phyloP scores from a whole-genome alignment of 257 asterid genomes.

The Vinca minor region DNA sequence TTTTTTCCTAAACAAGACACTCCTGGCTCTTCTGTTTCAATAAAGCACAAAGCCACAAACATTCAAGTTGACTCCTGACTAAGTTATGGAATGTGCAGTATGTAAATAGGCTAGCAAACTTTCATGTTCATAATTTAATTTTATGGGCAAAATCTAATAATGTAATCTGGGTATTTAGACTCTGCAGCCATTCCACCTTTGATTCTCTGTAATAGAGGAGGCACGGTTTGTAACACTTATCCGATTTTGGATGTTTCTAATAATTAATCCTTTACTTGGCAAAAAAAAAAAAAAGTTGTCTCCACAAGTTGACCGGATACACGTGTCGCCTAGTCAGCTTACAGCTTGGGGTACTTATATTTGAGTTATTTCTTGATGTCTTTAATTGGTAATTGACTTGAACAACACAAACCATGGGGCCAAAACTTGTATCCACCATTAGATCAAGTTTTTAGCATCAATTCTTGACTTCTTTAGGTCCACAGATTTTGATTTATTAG shows the following conservation, averaged over 20 bases:
- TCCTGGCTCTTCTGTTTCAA: slow-evolving; percentile 7
- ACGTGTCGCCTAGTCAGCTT: slow-evolving; percentile 14
- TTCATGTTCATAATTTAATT: too few species aligned
- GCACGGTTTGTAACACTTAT: too few species aligned
- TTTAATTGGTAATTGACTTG: slow-evolving; percentile 10
- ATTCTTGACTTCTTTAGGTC: slow-evolving; percentile 6
- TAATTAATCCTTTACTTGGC: too few species aligned
- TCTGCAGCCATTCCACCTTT: too few species aligned
- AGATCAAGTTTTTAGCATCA: not conserved
- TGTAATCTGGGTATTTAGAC: too few species aligned
- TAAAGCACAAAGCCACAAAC: slow-evolving; percentile 8
- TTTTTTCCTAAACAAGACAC: slow-evolving; percentile 5
- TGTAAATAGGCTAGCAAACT: too few species aligned
- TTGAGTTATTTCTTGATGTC: slow-evolving; percentile 5
- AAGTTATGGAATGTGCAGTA: slow-evolving; percentile 8
- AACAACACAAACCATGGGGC: slow-evolving; percentile 14
- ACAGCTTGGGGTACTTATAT: slow-evolving; percentile 11
- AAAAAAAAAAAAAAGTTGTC: too few species aligned
- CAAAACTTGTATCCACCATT: slow-evolving; percentile 14
- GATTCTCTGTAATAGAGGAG: too few species aligned
- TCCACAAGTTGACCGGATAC: slow-evolving; percentile 11
- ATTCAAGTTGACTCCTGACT: slow-evolving; percentile 26
- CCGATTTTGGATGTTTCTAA: too few species aligned
- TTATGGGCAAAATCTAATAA: too few species aligned
- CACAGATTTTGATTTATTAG: slow-evolving; percentile 10